Evolutionary conservation across 192 early-diverging fungal genomes (phyloP), one percentile per base, ranked within the genome.

Genomic region (Rhizophagus sp.): DNA sequence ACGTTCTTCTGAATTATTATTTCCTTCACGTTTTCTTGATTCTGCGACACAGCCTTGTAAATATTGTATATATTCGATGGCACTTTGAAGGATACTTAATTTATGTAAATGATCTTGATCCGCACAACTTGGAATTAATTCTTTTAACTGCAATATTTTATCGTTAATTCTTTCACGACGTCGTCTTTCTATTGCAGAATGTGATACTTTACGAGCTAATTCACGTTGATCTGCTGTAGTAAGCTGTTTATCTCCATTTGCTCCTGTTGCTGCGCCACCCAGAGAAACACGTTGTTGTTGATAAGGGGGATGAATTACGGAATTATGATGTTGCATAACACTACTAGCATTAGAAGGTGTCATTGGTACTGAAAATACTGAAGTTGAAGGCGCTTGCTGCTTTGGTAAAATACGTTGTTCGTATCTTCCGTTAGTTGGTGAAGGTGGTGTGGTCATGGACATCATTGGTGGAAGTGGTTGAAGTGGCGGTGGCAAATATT

Each of bases 121-220:
- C 1, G 87, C 84, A 81, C 92, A 94, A 17, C 87, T 75, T 2
- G 95, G 95, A 22, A 96, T 90, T 8, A 97, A 84, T 34, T 85
- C 81, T 82, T 92, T 93, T 41, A 97, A 88, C 64, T 93, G 89
- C 57, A 91, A 79, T 36, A 97, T 93, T 81, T 93, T 91, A 73
- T 92, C 90, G 81, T 97, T 97, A 80, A 94, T 97, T 34, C 93
- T 88, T 75, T 96, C 94, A 33, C 96, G 92, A 50, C 95, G 90
- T 57, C 92, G 85, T 5, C 95, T 88, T 83, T 97, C 96, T 77
- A 95, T 96, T 0, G 90, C 92, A 24, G 93, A 94, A 71, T 97
- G 96, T 4, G 94, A 93, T 13, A 92, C 88, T 75, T 95, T 95
- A 36, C 96, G 89, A 73, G 90, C 88, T 80, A 86, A 79, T 70